A percentile compares a stretch with the other conserved stretches of the same genome.
phyloP scores from a whole-genome alignment of 2,329 filamentous ascomycete genomes.

The Colletotrichum lentis region DNA sequence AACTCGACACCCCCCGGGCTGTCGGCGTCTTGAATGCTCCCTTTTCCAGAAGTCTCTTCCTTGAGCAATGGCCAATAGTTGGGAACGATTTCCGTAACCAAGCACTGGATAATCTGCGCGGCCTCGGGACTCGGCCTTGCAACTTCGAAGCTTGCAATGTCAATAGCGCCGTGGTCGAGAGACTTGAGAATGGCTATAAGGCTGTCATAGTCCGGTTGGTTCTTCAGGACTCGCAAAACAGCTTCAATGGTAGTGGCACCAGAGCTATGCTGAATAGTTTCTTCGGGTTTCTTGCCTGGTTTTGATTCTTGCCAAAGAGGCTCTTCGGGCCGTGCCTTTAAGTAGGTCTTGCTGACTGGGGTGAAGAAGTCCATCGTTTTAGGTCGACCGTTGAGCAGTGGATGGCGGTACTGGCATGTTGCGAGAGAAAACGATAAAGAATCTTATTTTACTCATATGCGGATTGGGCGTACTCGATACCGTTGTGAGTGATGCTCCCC shows the following conservation, averaged over 20 bases:
- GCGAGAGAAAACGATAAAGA: not conserved
- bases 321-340: slow-evolving; percentile 50
- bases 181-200: slow-evolving; percentile 63
- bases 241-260: slow-evolving; percentile 53
- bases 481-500: not conserved
- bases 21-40: slow-evolving; percentile 22
- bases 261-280: slow-evolving; percentile 5
- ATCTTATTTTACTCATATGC: not conserved
- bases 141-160: slow-evolving; percentile 60
- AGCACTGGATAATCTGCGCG: slow-evolving; percentile 76
- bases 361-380: slow-evolving; percentile 63
- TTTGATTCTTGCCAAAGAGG: slow-evolving; percentile 51
- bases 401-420: slow-evolving; percentile 1
- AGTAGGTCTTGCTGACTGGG: slow-evolving; percentile 62
- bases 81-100: slow-evolving; percentile 78
- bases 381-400: not conserved
- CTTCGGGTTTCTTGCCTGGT: slow-evolving; percentile 35
- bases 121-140: slow-evolving; percentile 70
- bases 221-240: slow-evolving; percentile 66
- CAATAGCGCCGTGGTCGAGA: slow-evolving; percentile 49
- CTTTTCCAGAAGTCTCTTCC: slow-evolving; percentile 49
- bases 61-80: slow-evolving; percentile 80
- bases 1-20: slow-evolving; percentile 53
- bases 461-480: no score
- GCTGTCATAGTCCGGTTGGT: slow-evolving; percentile 67